Base-by-base conservation (phyloP, 805 yeast genomes). In the Metschnikowia dekortorum region DNA sequence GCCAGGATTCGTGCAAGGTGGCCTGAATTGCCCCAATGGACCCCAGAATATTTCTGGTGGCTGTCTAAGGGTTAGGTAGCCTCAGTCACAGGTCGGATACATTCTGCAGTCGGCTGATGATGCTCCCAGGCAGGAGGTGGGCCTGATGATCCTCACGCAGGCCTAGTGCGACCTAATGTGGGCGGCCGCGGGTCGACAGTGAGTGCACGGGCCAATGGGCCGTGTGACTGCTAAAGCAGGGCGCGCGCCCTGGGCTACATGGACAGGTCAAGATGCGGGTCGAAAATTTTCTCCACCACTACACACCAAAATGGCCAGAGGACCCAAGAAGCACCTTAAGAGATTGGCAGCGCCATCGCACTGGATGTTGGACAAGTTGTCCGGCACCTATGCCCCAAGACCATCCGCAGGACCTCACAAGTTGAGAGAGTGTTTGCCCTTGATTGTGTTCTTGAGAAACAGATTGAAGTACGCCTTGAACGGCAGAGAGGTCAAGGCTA, bases 231-330 rank as follows among this genome's bases (percentile, higher is more conserved):
- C 39, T 9, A 36, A 36, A 36, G 47, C 10, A 33, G 53, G 53
- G 53, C 53, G 36, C 26, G 37, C 8, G 52, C 51, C 53, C 53
- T 44, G 33, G 4, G 39, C 39, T 18, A 18, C 44, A 7, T 28
- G 9, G 37, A 47, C 54, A 38, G 18, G 29, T 7, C 10, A 18
- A 34, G 22, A n/a, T 33, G 9, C 46, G 39, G 26, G 10, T 16
- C 9, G 33, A 57, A 57, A 57, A 53, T 55, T 57, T 57, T 32
- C 42, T 35, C 14, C 38, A 10, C 48, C 49, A 45, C 47, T 48
- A 40, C 37, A 35, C 44, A 39, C 47, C 39, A 82, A 78, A 72
- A 83, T 83, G 88, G 87, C 81, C 73, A 82, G 88, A 83, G 88
- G 88, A 77, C 87, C 87, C 54, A 65, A 64, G 64, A 65, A 65